Evolutionary conservation across 345 rosid species (phyloP).

Genomic region (Populus pruinosa): DNA sequence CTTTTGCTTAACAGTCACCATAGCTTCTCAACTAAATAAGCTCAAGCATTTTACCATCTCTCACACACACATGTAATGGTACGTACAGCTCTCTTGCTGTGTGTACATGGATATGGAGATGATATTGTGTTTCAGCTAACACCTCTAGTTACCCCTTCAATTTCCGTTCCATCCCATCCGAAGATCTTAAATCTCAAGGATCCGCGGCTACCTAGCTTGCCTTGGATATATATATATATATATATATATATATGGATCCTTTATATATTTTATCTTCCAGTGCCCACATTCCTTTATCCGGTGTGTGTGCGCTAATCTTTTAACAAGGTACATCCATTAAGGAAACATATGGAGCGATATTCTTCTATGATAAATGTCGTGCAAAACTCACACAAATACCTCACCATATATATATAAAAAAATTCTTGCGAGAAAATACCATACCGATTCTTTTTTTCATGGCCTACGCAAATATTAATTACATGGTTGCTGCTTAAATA

Average conservation of each 20-base stretch:
- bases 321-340: too few relatives aligned
- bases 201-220: not conserved
- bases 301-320: too few relatives aligned
- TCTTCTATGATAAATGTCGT: too few relatives aligned
- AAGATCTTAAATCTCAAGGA: not conserved
- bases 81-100: not conserved
- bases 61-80: not conserved
- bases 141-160: not conserved
- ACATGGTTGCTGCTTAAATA: too few relatives aligned
- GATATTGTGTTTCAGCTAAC: not conserved
- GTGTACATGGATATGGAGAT: not conserved
- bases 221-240: not conserved
- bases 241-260: too few relatives aligned
- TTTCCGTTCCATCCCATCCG: not conserved
- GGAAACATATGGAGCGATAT: too few relatives aligned
- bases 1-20: constrained; percentile 13
- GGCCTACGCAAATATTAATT: too few relatives aligned
- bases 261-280: not conserved
- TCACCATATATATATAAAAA: too few relatives aligned
- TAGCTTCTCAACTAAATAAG: not conserved
- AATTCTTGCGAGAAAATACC: too few relatives aligned
- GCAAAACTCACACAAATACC: too few relatives aligned
- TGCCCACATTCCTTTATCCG: not conserved
- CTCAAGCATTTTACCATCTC: constrained; percentile 9
- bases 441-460: too few relatives aligned